Percentiles rank a stretch among this genome's conserved stretches.
These are phyloP conservation scores for Podila minutissima DNA, from an alignment of 192 early-diverging fungal species.

Conservation along the genomic window DNA sequence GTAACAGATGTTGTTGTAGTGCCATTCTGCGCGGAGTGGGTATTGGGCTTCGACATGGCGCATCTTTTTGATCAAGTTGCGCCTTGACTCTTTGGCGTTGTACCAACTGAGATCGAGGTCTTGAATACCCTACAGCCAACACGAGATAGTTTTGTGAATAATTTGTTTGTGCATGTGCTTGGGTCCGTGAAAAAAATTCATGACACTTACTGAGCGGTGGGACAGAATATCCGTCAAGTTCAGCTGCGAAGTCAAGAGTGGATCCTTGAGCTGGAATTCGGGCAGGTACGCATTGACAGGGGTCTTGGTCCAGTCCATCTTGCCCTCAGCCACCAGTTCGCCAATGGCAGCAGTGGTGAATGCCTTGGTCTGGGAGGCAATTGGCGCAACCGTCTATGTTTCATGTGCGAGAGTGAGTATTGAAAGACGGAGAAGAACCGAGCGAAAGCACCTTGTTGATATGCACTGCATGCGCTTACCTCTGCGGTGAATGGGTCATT, in stretches of 20 bases:
- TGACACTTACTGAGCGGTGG: conserved; percentile 1
- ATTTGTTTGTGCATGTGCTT: background rate
- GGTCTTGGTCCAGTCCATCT: conserved; percentile 33
- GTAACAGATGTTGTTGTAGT: background rate
- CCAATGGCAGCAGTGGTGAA: conserved; percentile 34
- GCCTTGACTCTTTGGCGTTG: background rate
- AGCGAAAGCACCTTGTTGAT: background rate
- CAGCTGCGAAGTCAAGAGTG: background rate
- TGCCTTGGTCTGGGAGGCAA: conserved; percentile 18
- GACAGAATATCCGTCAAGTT: background rate
- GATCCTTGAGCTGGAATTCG: conserved; percentile 13
- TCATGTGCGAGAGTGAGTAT: background rate
- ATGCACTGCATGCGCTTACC: background rate
- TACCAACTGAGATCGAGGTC: background rate
- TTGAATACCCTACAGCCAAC: background rate
- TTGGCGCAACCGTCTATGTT: conserved; percentile 8
- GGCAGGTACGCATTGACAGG: conserved; percentile 7
- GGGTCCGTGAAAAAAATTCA: background rate
- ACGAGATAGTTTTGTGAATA: background rate
- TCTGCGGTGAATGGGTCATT: conserved; percentile 25
- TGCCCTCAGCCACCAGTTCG: conserved; percentile 33
- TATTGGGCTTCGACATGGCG: background rate
- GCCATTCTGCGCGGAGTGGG: background rate
- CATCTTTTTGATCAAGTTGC: conserved; percentile 4
- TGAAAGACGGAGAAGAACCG: too few relatives aligned